These are phyloP conservation scores for Corrigiola litoralis DNA, from an alignment of 179 eudicot species.

Conservation along the genomic window DNA sequence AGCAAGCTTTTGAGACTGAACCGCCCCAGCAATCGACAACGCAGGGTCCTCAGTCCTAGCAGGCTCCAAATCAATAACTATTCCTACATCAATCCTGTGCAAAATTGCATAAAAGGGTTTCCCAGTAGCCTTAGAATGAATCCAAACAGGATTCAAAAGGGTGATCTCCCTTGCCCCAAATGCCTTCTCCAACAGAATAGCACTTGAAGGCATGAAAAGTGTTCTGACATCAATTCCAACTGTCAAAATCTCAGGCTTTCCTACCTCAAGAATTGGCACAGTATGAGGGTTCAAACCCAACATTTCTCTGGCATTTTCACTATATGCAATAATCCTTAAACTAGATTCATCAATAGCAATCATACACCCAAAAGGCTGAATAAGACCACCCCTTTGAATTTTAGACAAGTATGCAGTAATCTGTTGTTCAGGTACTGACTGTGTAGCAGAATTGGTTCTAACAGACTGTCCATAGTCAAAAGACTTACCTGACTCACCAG, in stretches of 20 bases:
- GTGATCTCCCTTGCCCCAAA: conserved; percentile 74
- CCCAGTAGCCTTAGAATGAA: conserved; percentile 68
- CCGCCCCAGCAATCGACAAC: conserved; percentile 87
- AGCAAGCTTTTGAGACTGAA: conserved; percentile 94
- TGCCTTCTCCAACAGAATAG: conserved; percentile 56
- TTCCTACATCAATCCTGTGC: conserved; percentile 91
- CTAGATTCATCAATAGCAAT: conserved; percentile 57
- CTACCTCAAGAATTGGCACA: conserved; percentile 53
- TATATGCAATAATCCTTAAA: conserved; percentile 58
- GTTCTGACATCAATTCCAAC: conserved; percentile 72
- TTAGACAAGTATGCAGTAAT: conserved; percentile 74
- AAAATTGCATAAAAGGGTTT: conserved; percentile 90
- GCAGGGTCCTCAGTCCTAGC: conserved; percentile 92
- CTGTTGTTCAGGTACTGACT: conserved; percentile 64
- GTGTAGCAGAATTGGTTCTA: conserved; percentile 27
- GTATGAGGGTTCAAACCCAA: conserved; percentile 55
- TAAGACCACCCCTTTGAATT: conserved; percentile 81
- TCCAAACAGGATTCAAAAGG: conserved; percentile 76
- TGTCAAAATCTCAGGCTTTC: conserved; percentile 32
- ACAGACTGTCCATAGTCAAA: conserved; percentile 80
- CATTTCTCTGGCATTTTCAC: conserved; percentile 68
- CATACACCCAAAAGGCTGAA: conserved; percentile 94
- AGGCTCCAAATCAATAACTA: conserved; percentile 95
- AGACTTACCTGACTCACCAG: conserved; percentile 74
- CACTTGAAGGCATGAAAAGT: conserved; percentile 60